Evolutionary conservation across 805 yeast genomes (phyloP), one percentile per base, ranked within the genome.

Genomic region (Scheffersomyces amazonensis): DNA sequence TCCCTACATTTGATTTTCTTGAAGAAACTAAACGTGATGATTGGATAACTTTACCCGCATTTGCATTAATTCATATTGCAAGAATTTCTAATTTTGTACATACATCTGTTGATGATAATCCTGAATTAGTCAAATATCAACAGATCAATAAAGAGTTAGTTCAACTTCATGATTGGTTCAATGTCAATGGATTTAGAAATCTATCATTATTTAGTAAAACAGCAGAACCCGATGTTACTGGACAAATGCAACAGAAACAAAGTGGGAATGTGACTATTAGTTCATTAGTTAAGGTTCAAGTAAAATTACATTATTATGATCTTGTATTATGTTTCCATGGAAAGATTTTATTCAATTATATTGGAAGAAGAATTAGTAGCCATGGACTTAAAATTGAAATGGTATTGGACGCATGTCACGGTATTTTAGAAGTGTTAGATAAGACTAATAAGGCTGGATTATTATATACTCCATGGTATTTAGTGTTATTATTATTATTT

Each of bases 381-480:
- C 50, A 51, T 23, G 71, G 66, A 1, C 50, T 65, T 31, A 56
- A 56, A 39, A 43, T 61, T 22, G 60, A 57, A 24, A 39, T 52
- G 43, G 59, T 71, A 2, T 18, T 66, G 1, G 54, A 48, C 17
- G 54, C 66, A 24, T 58, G 62, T 35, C 48, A 48, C 11, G 59
- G 64, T 15, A 53, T 63, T 3, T 44, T 67, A 8, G 55, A 53
- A 15, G 46, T 67, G 7, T 44, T 67, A 21, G 49, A 52, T 31
- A 52, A 55, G 37, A 44, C 69, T 19, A 53, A 55, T 17, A 49
- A 54, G 10, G 56, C 57, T 4, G 58, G 60, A 1, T 37, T 48
- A 6, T 41, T 66, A 11, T 62, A 52, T 38, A 49, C 66, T 11
- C 83, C 83, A 2, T 79, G 84, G 84, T 75, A 76, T 66, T 44